Base-by-base conservation (phyloP, 169 alveolate genomes). In the Plasmodium coatneyi region DNA sequence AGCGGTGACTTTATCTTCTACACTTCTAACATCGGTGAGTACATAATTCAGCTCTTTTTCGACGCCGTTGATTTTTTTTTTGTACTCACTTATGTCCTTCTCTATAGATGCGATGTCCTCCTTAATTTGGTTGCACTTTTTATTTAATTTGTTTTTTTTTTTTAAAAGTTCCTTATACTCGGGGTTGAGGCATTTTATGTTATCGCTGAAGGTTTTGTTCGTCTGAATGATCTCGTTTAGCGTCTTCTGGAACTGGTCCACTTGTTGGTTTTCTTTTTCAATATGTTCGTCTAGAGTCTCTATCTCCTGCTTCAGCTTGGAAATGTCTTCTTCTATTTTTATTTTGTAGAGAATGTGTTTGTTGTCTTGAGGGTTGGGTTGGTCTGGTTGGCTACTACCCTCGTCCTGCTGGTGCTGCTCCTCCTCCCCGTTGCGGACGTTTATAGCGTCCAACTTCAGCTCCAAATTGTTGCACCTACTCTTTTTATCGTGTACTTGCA, bases 131-230 rank as follows among this genome's bases (percentile, higher is more conserved):
- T 89, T 43, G 36, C 66, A 71, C 52, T 89, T 89, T 89, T 89
- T 89, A n/a, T 89, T 79, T 79, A 89, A 78, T 72, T 89, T 89
- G 19, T 89, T 89, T 60, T 89, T 87, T 79, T 87, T 89, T 89
- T 89, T 89, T 34, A 89, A 89, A 60, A 89, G 60, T 28, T 66
- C n/a, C 66, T 89, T 89, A 49, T 89, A 80, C 22, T 89, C 81
- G 9, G 94, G 94, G 71, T 89, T 87, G 60, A 89, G 79, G 34
- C 78, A 79, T 78, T 89, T 89, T 39, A 89, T 79, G 19, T 89
- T 89, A 14, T 89, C 94, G 60, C 76, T 89, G 54, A 89, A 89
- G 4, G n/a, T 3, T 89, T 89, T 89, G 49, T 89, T 89, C 19
- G 94, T 56, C 81, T 89, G 89, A 16, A 89, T 14, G 19, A 89